phyloP scores from a whole-genome alignment of 2,329 filamentous ascomycete genomes.

The Colletotrichum theobromicola region DNA sequence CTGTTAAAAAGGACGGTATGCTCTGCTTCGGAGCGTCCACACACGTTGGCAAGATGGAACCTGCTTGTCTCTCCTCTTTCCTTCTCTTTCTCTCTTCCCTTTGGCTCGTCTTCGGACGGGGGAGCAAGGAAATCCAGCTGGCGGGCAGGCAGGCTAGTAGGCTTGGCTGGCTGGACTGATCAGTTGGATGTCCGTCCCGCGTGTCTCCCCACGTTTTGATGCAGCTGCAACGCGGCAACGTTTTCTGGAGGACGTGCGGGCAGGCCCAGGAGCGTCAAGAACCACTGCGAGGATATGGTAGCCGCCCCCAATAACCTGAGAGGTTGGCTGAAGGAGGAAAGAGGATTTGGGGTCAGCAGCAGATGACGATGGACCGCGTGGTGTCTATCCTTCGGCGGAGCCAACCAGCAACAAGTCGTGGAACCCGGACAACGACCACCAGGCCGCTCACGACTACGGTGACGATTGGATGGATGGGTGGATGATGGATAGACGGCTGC shows the following conservation, averaged over 20 bases:
- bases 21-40: background rate
- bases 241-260: background rate
- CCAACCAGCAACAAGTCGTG: background rate
- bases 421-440: background rate
- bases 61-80: constrained; percentile 1
- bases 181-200: background rate
- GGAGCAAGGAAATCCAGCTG: background rate
- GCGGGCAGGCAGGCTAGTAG: background rate
- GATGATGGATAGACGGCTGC: background rate
- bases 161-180: background rate
- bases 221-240: constrained; percentile 1
- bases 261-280: background rate
- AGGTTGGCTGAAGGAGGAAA: background rate
- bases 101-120: background rate
- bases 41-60: background rate
- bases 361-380: background rate
- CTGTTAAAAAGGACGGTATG: constrained; percentile 20
- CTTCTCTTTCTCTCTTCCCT: background rate
- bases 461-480: background rate
- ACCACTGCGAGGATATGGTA: background rate
- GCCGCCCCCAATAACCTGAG: background rate
- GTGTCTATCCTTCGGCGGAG: background rate
- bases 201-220: constrained; percentile 7
- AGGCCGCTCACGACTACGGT: background rate
- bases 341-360: background rate